These are phyloP conservation scores for Exophiala viscosa DNA, from an alignment of 2,329 filamentous ascomycete genomes.

Conservation along the genomic window DNA sequence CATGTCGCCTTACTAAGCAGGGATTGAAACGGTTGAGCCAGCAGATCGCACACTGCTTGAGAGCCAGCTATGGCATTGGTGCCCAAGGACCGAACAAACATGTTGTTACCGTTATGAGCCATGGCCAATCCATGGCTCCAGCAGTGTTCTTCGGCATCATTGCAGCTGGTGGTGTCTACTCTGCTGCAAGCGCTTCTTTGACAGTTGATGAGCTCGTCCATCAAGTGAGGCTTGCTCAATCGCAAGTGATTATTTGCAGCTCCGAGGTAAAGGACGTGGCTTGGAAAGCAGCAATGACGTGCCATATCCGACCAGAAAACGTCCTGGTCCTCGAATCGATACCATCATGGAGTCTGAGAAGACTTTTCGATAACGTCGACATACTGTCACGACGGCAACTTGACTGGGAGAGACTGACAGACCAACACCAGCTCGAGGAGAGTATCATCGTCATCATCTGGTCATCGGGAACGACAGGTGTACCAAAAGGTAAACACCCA, in stretches of 20 bases:
- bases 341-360: constrained; percentile 34
- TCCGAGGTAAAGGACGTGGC: constrained; percentile 48
- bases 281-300: constrained; percentile 48
- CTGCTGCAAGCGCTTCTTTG: constrained; percentile 50
- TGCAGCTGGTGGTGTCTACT: constrained; percentile 58
- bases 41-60: constrained; percentile 54
- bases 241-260: constrained; percentile 46
- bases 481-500: constrained; percentile 38
- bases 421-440: constrained; percentile 45
- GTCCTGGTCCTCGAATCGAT: constrained; percentile 52
- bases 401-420: constrained; percentile 54
- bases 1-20: constrained; percentile 52
- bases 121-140: constrained; percentile 55
- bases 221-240: constrained; percentile 43
- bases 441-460: constrained; percentile 47
- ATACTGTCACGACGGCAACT: constrained; percentile 40
- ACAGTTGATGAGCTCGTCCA: constrained; percentile 52
- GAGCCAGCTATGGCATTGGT: constrained; percentile 53
- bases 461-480: constrained; percentile 46
- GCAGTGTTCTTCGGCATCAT: constrained; percentile 55
- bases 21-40: constrained; percentile 49
- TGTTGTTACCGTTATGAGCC: constrained; percentile 55
- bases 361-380: constrained; percentile 31
- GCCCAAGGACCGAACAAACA: constrained; percentile 47
- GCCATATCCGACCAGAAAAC: constrained; percentile 40